A percentile compares a stretch with the other conserved stretches of the same genome.
Evolutionary conservation across 164 flowering plant genomes (phyloP).

Genomic region (Cinnamomum chago): DNA sequence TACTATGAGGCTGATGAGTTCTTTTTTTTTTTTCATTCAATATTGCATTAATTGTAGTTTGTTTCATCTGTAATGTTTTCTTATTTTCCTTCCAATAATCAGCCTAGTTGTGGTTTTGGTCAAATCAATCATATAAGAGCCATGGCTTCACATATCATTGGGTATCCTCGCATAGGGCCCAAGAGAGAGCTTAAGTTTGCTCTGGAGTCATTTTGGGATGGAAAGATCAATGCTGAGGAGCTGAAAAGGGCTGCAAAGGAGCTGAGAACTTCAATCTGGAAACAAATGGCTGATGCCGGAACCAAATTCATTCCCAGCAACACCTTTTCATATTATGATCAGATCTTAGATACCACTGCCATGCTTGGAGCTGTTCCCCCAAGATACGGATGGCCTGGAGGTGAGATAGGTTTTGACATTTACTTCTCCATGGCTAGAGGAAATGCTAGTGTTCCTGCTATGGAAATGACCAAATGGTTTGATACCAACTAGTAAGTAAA

Average conservation of each 20-base stretch:
- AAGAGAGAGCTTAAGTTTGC: slow-evolving; percentile 30
- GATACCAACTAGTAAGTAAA: slow-evolving; percentile 29
- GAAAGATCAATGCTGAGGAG: slow-evolving; percentile 17
- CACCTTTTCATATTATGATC: slow-evolving; percentile 28
- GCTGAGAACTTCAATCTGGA: slow-evolving; percentile 24
- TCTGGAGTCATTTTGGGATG: slow-evolving; percentile 26
- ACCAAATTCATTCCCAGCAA: slow-evolving; percentile 27
- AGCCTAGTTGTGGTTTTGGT: slow-evolving; percentile 2
- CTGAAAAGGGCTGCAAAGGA: slow-evolving; percentile 25
- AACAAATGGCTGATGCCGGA: slow-evolving; percentile 21
- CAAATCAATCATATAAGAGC: slow-evolving; percentile 15
- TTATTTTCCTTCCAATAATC: not conserved
- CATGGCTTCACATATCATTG: slow-evolving; percentile 27
- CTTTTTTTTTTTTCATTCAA: too few species aligned
- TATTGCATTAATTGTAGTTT: not conserved
- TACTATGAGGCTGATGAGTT: not conserved
- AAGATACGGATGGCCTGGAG: slow-evolving; percentile 24
- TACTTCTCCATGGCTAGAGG: slow-evolving; percentile 32
- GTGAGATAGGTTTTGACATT: slow-evolving; percentile 23
- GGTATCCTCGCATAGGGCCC: slow-evolving; percentile 28
- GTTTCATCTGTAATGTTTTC: not conserved
- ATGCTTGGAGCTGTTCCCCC: slow-evolving; percentile 30
- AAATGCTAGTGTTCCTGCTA: slow-evolving; percentile 23
- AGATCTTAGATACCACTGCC: slow-evolving; percentile 28
- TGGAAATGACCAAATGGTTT: slow-evolving; percentile 35